phyloP scores from a whole-genome alignment of 116 monocot species.

The Dioscorea cayenensis region DNA sequence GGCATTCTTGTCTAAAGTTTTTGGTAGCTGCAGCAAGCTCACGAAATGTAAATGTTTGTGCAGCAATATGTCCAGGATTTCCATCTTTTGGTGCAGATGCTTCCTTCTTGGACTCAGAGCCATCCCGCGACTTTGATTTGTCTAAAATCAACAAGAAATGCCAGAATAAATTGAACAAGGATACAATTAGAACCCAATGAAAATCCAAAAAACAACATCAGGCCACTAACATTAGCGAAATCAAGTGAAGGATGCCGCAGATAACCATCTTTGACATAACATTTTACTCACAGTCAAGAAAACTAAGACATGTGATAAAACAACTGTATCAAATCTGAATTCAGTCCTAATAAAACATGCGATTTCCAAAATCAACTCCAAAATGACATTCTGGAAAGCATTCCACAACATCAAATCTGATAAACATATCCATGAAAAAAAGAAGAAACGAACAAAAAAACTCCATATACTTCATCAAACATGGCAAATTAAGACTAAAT shows the following conservation, averaged over 20 bases:
- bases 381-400: no score
- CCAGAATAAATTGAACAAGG: conserved; percentile 7
- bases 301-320: background rate
- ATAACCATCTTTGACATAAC: background rate
- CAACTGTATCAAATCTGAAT: no score
- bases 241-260: background rate
- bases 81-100: conserved; percentile 13
- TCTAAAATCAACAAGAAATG: conserved; percentile 13
- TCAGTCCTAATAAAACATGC: no score
- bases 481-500: background rate
- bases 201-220: background rate
- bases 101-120: conserved; percentile 25
- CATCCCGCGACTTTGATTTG: conserved; percentile 21
- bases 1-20: conserved; percentile 22
- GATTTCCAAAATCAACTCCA: no score
- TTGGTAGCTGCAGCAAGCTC: conserved; percentile 31
- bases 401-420: no score
- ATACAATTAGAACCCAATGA: background rate
- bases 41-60: conserved; percentile 22
- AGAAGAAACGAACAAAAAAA: background rate
- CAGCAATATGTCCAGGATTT: conserved; percentile 20
- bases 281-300: background rate
- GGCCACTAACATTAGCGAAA: background rate
- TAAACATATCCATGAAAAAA: no score
- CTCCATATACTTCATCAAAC: background rate